These are phyloP conservation scores for Suillus spraguei DNA, from an alignment of 768 basidiomycete species.

Conservation along the genomic window DNA sequence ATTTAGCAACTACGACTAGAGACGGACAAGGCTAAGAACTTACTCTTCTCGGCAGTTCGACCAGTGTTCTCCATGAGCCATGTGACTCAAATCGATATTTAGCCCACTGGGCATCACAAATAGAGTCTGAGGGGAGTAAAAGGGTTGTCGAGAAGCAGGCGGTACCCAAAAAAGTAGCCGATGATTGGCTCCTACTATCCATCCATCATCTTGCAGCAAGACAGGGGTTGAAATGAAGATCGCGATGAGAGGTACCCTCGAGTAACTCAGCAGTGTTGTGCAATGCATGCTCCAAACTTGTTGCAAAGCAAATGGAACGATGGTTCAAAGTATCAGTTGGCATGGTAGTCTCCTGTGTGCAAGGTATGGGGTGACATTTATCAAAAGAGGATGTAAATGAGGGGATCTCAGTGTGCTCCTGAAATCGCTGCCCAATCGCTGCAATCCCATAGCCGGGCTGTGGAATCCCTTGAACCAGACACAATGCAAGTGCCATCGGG, in stretches of 20 bases:
- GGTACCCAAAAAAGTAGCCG: not conserved
- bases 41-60: too few relatives aligned
- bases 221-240: not conserved
- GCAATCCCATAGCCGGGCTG: constrained; percentile 10
- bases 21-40: too few relatives aligned
- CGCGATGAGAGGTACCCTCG: not conserved
- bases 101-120: too few relatives aligned
- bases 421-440: not conserved
- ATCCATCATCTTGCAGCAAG: not conserved
- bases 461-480: too few relatives aligned
- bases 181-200: not conserved
- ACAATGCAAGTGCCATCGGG: too few relatives aligned
- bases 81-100: too few relatives aligned
- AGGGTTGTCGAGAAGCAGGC: not conserved
- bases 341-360: not conserved
- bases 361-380: not conserved
- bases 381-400: not conserved
- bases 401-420: not conserved
- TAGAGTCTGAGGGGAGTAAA: too few relatives aligned
- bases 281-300: not conserved
- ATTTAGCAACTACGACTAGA: too few relatives aligned
- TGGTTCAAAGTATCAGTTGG: not conserved
- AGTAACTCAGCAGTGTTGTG: not conserved
- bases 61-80: too few relatives aligned
- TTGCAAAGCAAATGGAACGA: constrained; percentile 2